phyloP scores from a whole-genome alignment of 2,329 filamentous ascomycete species.

The Davidsoniella virescens region DNA sequence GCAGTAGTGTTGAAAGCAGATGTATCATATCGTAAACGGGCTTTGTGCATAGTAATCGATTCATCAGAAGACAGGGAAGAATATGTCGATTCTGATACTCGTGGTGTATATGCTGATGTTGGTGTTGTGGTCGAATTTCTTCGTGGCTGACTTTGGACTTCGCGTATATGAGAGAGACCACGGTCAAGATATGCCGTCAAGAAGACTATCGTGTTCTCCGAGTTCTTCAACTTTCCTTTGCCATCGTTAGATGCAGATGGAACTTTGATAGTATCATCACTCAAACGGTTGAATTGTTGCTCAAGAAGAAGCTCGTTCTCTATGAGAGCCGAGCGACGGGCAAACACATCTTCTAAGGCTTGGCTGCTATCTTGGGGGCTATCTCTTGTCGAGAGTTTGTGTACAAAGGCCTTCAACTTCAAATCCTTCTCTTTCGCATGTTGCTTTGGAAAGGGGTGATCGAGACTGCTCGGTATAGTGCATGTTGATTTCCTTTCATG shows the following conservation, averaged over 20 bases:
- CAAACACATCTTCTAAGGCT: background rate
- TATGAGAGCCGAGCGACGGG: background rate
- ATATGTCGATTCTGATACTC: no score
- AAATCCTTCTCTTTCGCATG: background rate
- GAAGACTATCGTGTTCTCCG: constrained; percentile 28
- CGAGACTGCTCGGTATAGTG: background rate
- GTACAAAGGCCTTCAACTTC: background rate
- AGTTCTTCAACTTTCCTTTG: background rate
- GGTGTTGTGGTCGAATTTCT: background rate
- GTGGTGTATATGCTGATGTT: no score
- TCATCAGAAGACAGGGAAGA: background rate
- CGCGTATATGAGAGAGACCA: constrained; percentile 29
- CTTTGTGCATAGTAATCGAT: constrained; percentile 1
- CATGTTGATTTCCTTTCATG: background rate
- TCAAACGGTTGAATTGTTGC: background rate
- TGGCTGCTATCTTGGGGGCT: background rate
- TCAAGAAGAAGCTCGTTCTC: background rate
- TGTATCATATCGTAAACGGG: background rate
- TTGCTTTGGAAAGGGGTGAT: background rate
- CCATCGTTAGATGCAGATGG: background rate
- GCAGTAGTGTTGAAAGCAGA: background rate
- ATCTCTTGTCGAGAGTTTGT: background rate
- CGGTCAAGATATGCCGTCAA: constrained; percentile 33
- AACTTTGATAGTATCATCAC: background rate
- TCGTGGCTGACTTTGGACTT: constrained; percentile 6